Base-by-base conservation (phyloP, 306 rosid species). In the Arachis hypogaea region DNA sequence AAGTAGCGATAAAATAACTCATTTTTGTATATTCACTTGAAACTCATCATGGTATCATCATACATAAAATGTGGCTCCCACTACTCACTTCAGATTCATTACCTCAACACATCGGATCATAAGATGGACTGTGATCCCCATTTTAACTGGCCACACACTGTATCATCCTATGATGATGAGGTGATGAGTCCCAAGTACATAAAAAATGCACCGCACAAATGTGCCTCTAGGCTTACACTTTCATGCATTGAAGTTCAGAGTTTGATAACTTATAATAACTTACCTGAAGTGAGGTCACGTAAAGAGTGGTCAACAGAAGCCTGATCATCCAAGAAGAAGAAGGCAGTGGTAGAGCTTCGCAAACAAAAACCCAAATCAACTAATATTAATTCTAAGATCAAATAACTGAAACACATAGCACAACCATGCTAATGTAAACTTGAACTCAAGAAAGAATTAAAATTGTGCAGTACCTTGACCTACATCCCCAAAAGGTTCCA, bases 231-330 rank as follows among this genome's bases (percentile, higher is more conserved):
- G 22, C 7, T 52, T 52, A 52, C 28, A n/a, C 14, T 52, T 52
- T 14, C 5, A n/a, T 6, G 58, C 8, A 52, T 10, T 12, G n/a
- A 52, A 52, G 58, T 6, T 6, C 7, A 5, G 58, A 10, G 29
- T 52, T 52, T 12, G 3, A n/a, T 52, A 2, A 52, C 47, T 52
- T 2, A 52, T 58, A 36, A 76, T 54, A 43, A 77, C 81, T 50
- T 70, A 89, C 96, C 90, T 76, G 51, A 63, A n/a, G 86, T 85
- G 49, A 86, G 93, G 80, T 84, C 90, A 22, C 91, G 88, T 78
- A 86, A 82, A 58, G 90, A 78, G 73, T 82, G 88, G 78, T 80
- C 86, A 52, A 84, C 75, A 69, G 22, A 5, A 52, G 7, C 58
- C 58, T 52, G 58, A 4, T 52, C 6, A 52, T 52, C 12, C 58